phyloP scores from a whole-genome alignment of 148 eudicot species.

The Arbutus unedo region DNA sequence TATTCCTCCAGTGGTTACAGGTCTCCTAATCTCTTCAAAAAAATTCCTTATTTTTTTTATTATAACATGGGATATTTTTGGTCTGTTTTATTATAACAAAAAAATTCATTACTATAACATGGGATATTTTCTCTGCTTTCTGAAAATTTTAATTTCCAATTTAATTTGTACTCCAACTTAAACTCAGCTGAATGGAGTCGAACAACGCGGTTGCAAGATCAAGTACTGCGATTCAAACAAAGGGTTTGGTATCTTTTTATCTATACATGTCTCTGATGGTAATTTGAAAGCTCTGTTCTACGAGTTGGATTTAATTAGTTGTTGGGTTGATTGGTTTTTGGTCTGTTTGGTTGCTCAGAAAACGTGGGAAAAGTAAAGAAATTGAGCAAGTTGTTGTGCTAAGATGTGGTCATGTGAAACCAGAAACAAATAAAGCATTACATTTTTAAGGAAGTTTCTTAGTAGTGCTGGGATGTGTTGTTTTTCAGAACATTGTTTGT shows the following conservation, averaged over 20 bases:
- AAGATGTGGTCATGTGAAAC: not conserved
- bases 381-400: not conserved
- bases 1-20: constrained; percentile 77
- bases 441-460: not conserved
- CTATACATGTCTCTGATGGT: constrained; percentile 60
- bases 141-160: not conserved
- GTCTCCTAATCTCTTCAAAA: constrained; percentile 19
- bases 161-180: not conserved
- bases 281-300: not conserved
- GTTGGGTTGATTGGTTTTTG: not conserved
- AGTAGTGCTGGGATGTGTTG: not conserved
- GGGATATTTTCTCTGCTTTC: not conserved
- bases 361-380: not conserved
- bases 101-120: not conserved
- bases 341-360: constrained; percentile 1
- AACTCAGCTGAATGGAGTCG: constrained; percentile 65
- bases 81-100: too few relatives aligned
- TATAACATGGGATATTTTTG: not conserved
- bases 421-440: not conserved
- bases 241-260: constrained; percentile 74
- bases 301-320: not conserved
- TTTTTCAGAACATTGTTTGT: not conserved
- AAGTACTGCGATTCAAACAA: constrained; percentile 64
- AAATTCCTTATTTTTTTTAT: not conserved
- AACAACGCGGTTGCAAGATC: constrained; percentile 72